Base-by-base conservation (phyloP, 306 rosid species). In the Quercus suber region DNA sequence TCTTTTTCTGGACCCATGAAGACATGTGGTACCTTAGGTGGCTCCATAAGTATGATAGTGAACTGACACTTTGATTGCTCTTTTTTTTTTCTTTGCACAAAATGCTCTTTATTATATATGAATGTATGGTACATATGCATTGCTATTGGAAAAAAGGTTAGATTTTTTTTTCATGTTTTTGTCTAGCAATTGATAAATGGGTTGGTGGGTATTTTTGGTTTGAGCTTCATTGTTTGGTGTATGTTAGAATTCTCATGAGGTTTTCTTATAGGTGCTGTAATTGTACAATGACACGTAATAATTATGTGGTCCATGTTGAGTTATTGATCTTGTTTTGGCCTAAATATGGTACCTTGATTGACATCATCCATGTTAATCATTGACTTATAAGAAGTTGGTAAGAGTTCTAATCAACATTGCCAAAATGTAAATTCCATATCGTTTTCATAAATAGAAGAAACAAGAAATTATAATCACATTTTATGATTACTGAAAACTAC, bases 251-350 rank as follows among this genome's bases (percentile, higher is more conserved):
- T 4, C 28, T 17, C 3, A 73, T 28, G 5, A 70, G 69, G 76
- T 35, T 56, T 43, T 61, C 55, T 56, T 20, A 28, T 55, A 23
- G 27, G 59, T 58, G 64, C 73, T 45, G 73, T 60, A 67, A 67
- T 74, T 51, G 45, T 76, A 49, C 20, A 60, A 5, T 18, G 71
- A 75, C 70, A 69, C 74, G 2, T 55, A 74, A 82, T 75, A 78
- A 68, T 49, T 49, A 11, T 65, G 88, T 80, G 90, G 86, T 82
- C 90, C 90, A 80, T 20, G 58, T 76, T 31, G 76, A 70, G 81
- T 45, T 71, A 59, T 76, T 73, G 55, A 57, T 18, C 25, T 53
- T 64, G 27, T 14, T 75, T 73, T 73, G 72, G 74, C 49, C 60
- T 74, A 79, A 72, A 69, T 41, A 77, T 37, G 73, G 52, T 81